Evolutionary conservation across 1,139 yeast species (phyloP).

Genomic region (Sugiyamaella japonica): DNA sequence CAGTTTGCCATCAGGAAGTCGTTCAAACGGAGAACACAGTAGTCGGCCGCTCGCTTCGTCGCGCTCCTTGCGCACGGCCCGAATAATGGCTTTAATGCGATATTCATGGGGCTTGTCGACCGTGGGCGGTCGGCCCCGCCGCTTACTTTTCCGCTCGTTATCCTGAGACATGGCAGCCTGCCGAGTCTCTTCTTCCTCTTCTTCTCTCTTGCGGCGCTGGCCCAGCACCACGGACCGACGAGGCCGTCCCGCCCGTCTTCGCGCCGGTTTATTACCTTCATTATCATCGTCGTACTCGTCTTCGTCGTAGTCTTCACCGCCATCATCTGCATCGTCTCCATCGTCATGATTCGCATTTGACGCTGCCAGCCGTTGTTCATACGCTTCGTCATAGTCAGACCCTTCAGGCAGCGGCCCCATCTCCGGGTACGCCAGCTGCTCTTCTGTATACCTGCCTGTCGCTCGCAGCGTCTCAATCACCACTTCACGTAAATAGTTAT

Average conservation of each 20-base stretch:
- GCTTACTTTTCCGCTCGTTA: slow-evolving; percentile 57
- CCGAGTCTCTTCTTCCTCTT: slow-evolving; percentile 30
- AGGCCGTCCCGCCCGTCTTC: slow-evolving; percentile 33
- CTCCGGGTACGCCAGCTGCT: slow-evolving; percentile 57
- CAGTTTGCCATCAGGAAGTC: slow-evolving; percentile 69
- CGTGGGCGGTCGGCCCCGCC: slow-evolving; percentile 94
- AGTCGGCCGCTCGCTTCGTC: slow-evolving; percentile 53
- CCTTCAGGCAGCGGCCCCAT: slow-evolving; percentile 68
- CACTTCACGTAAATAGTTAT: slow-evolving; percentile 53
- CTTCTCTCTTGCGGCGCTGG: slow-evolving; percentile 29
- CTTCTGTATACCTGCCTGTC: slow-evolving; percentile 44
- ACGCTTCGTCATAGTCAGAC: slow-evolving; percentile 39
- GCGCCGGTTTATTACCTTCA: slow-evolving; percentile 35
- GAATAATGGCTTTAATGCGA: slow-evolving; percentile 80
- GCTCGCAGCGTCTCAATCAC: slow-evolving; percentile 54
- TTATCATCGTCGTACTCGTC: slow-evolving; percentile 41
- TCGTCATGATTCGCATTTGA: slow-evolving; percentile 32
- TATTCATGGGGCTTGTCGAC: slow-evolving; percentile 94
- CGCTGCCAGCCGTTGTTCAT: slow-evolving; percentile 34
- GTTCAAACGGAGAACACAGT: slow-evolving; percentile 68
- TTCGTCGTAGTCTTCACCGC: no score
- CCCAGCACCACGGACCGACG: slow-evolving; percentile 31
- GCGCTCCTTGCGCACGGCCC: slow-evolving; percentile 73
- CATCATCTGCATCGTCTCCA: slow-evolving; percentile 15
- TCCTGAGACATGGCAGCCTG: slow-evolving; percentile 23